Evolutionary conservation across 2,329 filamentous ascomycete species (phyloP).

Genomic region (Magnaporthiopsis incrustans): DNA sequence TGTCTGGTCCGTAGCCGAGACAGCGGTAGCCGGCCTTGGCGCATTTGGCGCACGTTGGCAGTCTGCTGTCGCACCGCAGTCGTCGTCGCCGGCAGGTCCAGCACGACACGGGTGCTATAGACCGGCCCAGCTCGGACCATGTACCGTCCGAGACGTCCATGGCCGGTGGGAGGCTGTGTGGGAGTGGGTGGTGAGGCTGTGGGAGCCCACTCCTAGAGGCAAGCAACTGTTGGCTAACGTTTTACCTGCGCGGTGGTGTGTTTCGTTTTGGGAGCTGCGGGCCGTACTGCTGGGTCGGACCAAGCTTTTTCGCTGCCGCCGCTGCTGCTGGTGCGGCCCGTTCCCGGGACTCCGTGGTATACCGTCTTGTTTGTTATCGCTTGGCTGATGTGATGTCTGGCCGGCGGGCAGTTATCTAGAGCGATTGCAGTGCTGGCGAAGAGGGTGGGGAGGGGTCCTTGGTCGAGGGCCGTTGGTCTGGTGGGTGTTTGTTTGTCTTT

Average conservation of each 20-base stretch:
- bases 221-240: not conserved
- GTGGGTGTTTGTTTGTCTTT: not conserved
- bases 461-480: too few relatives aligned
- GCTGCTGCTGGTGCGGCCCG: too few relatives aligned
- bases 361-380: too few relatives aligned
- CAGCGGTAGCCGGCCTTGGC: conserved; percentile 9
- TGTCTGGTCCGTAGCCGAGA: conserved; percentile 8
- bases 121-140: conserved; percentile 2
- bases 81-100: conserved; percentile 13
- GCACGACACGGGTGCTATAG: conserved; percentile 6
- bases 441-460: too few relatives aligned
- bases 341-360: too few relatives aligned
- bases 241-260: too few relatives aligned
- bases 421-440: too few relatives aligned
- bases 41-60: conserved; percentile 12
- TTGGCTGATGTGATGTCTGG: too few relatives aligned
- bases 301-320: too few relatives aligned
- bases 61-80: conserved; percentile 10
- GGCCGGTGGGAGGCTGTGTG: not conserved
- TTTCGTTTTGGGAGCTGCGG: too few relatives aligned
- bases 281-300: too few relatives aligned
- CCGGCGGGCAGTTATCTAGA: too few relatives aligned
- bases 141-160: conserved; percentile 5
- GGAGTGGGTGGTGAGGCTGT: not conserved
- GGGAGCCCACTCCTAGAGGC: not conserved